These are phyloP conservation scores for Termitomyces sp. DNA, from an alignment of 1,284 basidiomycete species.

Conservation along the genomic window DNA sequence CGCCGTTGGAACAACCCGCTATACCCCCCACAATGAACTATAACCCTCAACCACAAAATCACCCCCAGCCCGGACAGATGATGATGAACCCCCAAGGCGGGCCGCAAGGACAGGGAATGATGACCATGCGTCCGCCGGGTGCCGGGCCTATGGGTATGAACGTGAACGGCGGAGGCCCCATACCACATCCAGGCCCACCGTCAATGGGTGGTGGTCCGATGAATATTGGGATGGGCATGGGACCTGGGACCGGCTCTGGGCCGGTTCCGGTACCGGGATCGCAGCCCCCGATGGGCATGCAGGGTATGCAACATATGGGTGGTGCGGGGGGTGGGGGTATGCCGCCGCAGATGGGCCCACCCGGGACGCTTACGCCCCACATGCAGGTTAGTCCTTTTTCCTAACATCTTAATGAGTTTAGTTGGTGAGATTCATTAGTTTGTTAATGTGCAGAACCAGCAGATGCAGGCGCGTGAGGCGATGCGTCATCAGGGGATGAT, in stretches of 20 bases:
- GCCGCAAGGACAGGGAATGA: slow-evolving; percentile 2
- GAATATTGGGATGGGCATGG: slow-evolving; percentile 16
- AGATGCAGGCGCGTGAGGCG: slow-evolving; percentile 17
- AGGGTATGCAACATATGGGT: slow-evolving; percentile 15
- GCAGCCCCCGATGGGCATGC: slow-evolving; percentile 19
- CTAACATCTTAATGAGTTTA: not conserved
- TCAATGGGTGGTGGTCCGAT: slow-evolving; percentile 27
- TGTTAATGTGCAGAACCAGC: slow-evolving; percentile 12
- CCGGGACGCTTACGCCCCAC: slow-evolving; percentile 33
- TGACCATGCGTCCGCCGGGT: slow-evolving; percentile 11
- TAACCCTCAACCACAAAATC: slow-evolving; percentile 24
- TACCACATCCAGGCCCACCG: slow-evolving; percentile 20
- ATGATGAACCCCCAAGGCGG: slow-evolving; percentile 5
- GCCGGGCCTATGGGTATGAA: slow-evolving; percentile 14
- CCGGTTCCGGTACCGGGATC: slow-evolving; percentile 18
- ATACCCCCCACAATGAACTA: slow-evolving; percentile 24
- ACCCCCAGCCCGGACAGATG: slow-evolving; percentile 10
- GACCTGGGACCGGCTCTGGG: slow-evolving; percentile 15
- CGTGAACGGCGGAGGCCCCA: slow-evolving; percentile 12
- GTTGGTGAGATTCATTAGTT: not conserved
- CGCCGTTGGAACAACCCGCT: slow-evolving; percentile 42
- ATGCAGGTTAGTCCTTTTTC: slow-evolving; percentile 26
- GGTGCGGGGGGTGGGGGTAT: slow-evolving; percentile 14
- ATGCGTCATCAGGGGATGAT: slow-evolving; percentile 20
- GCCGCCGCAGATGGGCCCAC: slow-evolving; percentile 22